phyloP scores from a whole-genome alignment of 352 stramenopile species.

The Phytopythium chamaehyphon region DNA sequence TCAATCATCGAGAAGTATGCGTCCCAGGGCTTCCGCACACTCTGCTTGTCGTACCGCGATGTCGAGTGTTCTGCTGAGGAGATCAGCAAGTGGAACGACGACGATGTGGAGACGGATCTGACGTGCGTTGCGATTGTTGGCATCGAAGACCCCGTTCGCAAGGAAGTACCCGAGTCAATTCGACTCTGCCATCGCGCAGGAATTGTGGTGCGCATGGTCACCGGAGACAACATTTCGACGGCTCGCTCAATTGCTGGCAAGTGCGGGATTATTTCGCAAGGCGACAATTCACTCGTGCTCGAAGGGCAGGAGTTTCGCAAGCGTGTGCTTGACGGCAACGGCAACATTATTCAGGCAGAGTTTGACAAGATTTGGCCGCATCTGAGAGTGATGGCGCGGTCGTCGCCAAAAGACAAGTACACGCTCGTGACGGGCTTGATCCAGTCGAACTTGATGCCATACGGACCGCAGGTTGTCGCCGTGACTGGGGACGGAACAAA shows the following conservation, averaged over 20 bases:
- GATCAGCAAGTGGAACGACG: slow-evolving; percentile 64
- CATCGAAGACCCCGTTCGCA: slow-evolving; percentile 93
- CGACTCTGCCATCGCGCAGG: slow-evolving; percentile 91
- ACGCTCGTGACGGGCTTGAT: slow-evolving; percentile 94
- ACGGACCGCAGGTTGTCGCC: slow-evolving; percentile 88
- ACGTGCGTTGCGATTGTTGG: slow-evolving; percentile 88
- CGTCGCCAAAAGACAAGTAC: slow-evolving; percentile 96
- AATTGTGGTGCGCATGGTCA: slow-evolving; percentile 98
- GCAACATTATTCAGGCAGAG: slow-evolving; percentile 73
- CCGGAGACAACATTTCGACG: slow-evolving; percentile 97
- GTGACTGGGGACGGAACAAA: slow-evolving; percentile 97
- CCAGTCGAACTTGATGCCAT: slow-evolving; percentile 69
- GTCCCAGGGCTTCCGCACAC: slow-evolving; percentile 74
- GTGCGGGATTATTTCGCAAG: slow-evolving; percentile 59
- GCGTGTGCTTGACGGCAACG: slow-evolving; percentile 59
- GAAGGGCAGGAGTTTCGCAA: slow-evolving; percentile 64
- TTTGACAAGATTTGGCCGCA: slow-evolving; percentile 93
- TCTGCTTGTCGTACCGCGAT: slow-evolving; percentile 85
- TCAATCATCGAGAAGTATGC: slow-evolving; percentile 79
- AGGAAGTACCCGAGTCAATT: slow-evolving; percentile 93
- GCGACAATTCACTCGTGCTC: slow-evolving; percentile 57
- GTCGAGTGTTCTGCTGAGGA: slow-evolving; percentile 55
- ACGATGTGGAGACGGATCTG: slow-evolving; percentile 85
- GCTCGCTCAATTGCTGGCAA: slow-evolving; percentile 72
- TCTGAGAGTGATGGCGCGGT: slow-evolving; percentile 90